These are phyloP conservation scores for Tricholoma matsutake DNA, from an alignment of 768 basidiomycete species.

Conservation along the genomic window DNA sequence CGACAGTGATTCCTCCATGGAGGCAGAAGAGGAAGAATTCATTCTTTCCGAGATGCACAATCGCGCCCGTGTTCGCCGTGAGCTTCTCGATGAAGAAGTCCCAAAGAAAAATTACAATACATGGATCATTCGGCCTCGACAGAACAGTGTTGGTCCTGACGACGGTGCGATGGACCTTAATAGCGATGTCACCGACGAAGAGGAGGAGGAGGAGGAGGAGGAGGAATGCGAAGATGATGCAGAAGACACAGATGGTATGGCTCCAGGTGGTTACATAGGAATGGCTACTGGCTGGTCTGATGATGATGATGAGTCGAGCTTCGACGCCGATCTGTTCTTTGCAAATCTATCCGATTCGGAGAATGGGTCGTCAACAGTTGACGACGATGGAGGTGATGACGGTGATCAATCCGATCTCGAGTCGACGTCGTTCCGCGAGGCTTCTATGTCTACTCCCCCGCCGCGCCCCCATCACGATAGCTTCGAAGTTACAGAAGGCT, in stretches of 20 bases:
- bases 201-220: slow-evolving; percentile 49
- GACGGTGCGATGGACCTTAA: slow-evolving; percentile 67
- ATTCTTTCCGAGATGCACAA: slow-evolving; percentile 46
- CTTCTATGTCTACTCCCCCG: slow-evolving; percentile 25
- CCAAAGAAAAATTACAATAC: slow-evolving; percentile 44
- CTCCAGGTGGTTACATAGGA: slow-evolving; percentile 49
- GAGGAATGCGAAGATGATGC: slow-evolving; percentile 43
- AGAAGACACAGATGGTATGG: slow-evolving; percentile 42
- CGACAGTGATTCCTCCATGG: slow-evolving; percentile 52
- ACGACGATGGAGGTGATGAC: slow-evolving; percentile 37
- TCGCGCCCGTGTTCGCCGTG: slow-evolving; percentile 56
- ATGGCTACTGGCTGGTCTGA: slow-evolving; percentile 75
- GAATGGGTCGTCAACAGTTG: slow-evolving; percentile 27
- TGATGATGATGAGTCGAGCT: slow-evolving; percentile 69
- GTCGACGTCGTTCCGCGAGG: slow-evolving; percentile 21
- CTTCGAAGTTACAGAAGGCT: slow-evolving; percentile 69
- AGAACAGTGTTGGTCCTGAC: slow-evolving; percentile 63
- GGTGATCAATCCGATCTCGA: slow-evolving; percentile 45
- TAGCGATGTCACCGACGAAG: slow-evolving; percentile 56
- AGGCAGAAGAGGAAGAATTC: slow-evolving; percentile 61
- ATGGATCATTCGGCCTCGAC: slow-evolving; percentile 71
- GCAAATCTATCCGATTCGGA: slow-evolving; percentile 67
- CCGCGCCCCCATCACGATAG: slow-evolving; percentile 38
- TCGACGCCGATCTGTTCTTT: slow-evolving; percentile 85
- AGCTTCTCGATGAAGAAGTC: slow-evolving; percentile 53